Base-by-base conservation (phyloP, 1,139 yeast species). In the Nadsonia commutata region DNA sequence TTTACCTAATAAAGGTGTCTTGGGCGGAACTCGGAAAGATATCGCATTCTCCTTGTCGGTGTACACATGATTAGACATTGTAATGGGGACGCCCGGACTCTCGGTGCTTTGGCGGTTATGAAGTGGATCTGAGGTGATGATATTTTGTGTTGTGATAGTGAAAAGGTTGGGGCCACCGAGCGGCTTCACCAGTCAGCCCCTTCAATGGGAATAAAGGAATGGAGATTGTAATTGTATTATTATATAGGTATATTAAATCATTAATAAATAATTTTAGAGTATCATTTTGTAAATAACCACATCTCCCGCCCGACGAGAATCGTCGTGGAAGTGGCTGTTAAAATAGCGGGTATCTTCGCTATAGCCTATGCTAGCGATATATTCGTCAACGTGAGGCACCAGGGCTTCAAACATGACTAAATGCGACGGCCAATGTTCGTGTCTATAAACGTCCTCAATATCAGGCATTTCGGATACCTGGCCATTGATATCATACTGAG, bases 321-420 rank as follows among this genome's bases (percentile, higher is more conserved):
- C 98, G 82, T 96, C 94, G 60, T 88, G 97, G 57, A 78, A 74
- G 46, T 75, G 72, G 38, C 86, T 74, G 53, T 90, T 90, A 67
- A 84, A 88, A 46, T 82, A 70, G 33, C 88, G 65, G 7, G 61
- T 58, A 23, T 50, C 48, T 48, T 70, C 72, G 2, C 50, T 46
- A 55, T 82, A 83, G 2, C 66, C 60, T 1, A 71, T 59, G 2
- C 59, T 65, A 13, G 54, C 46, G 41, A 78, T 54, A 41, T 64
- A 64, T 1, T 59, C 57, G 2, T 57, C 56, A 60, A 81, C 64
- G 3, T 59, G 46, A 0, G 64, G 66, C 40, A 72, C 73, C 51
- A 82, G 57, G 7, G 76, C 77, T 52, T 80, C 80, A 56, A 85
- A 93, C 8, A 84, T 66, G 0, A 84, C 75, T 37, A 90, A 54